Evolutionary conservation across 805 yeast genomes (phyloP).

Genomic region (Starmerella cellae): DNA sequence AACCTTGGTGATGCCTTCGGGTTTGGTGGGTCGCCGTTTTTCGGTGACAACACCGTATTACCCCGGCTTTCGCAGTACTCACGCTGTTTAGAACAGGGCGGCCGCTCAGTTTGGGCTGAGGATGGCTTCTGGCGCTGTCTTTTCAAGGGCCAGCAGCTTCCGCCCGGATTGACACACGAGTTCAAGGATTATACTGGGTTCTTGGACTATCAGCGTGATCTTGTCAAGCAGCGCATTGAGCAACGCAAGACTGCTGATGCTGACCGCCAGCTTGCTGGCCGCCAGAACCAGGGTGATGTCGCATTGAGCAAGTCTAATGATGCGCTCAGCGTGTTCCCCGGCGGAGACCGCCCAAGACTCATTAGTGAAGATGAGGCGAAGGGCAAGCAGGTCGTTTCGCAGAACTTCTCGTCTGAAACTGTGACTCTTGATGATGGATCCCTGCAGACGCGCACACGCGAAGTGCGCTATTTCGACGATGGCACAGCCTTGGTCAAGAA

Average conservation of each 20-base stretch:
- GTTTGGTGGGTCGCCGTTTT: not conserved
- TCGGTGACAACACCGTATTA: not conserved
- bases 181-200: slow-evolving; percentile 54
- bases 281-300: slow-evolving; percentile 1
- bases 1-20: not conserved
- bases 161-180: slow-evolving; percentile 12
- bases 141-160: slow-evolving; percentile 29
- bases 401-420: slow-evolving; percentile 20
- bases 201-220: slow-evolving; percentile 33
- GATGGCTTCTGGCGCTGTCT: slow-evolving; percentile 85
- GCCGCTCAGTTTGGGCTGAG: slow-evolving; percentile 70
- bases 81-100: slow-evolving; percentile 50
- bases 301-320: not conserved
- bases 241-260: not conserved
- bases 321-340: slow-evolving; percentile 10
- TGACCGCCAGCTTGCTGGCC: slow-evolving; percentile 2
- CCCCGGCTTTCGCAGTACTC: slow-evolving; percentile 29
- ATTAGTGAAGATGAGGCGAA: slow-evolving; percentile 22
- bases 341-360: slow-evolving; percentile 14
- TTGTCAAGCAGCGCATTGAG: slow-evolving; percentile 4
- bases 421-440: slow-evolving; percentile 24
- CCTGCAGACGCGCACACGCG: slow-evolving; percentile 22
- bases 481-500: slow-evolving; percentile 19
- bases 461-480: slow-evolving; percentile 27
- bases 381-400: slow-evolving; percentile 24